Evolutionary conservation across 148 eudicot genomes (phyloP).

Genomic region (Drosera capensis): DNA sequence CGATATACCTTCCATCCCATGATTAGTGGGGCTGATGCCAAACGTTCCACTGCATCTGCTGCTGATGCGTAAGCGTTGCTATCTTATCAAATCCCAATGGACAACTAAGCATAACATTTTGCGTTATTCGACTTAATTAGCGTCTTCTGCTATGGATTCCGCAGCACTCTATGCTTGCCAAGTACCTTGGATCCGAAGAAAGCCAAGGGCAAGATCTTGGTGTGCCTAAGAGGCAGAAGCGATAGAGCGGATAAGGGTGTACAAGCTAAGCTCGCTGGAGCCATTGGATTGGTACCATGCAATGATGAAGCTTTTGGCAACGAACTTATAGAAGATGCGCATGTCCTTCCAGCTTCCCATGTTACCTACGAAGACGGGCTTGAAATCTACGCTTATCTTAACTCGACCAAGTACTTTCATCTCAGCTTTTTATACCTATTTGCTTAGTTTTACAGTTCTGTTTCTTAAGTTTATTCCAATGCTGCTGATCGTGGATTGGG

Average conservation of each 20-base stretch:
- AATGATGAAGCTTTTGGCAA: slow-evolving; percentile 31
- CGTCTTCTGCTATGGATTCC: neutral
- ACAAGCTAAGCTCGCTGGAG: slow-evolving; percentile 46
- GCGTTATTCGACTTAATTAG: neutral
- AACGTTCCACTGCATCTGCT: neutral
- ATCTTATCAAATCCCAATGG: neutral
- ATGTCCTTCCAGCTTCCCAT: slow-evolving; percentile 47
- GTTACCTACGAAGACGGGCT: slow-evolving; percentile 35
- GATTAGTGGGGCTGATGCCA: neutral
- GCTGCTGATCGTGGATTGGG: too few species aligned
- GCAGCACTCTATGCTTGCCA: slow-evolving; percentile 24
- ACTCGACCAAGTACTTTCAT: slow-evolving; percentile 25
- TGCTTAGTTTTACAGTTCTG: too few species aligned
- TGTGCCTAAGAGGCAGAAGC: slow-evolving; percentile 37
- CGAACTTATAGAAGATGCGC: slow-evolving; percentile 32
- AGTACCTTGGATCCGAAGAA: slow-evolving; percentile 39
- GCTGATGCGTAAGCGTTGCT: neutral
- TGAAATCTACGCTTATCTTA: slow-evolving; percentile 30
- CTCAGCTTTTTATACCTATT: too few species aligned
- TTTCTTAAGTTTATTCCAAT: too few species aligned
- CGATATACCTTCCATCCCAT: neutral
- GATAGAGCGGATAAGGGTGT: slow-evolving; percentile 33
- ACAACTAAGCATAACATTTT: neutral
- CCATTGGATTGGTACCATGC: slow-evolving; percentile 53
- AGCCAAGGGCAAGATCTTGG: slow-evolving; percentile 55